Conservation (phyloP, 164 flowering plant species). For the Tetracentron sinense region DNA sequence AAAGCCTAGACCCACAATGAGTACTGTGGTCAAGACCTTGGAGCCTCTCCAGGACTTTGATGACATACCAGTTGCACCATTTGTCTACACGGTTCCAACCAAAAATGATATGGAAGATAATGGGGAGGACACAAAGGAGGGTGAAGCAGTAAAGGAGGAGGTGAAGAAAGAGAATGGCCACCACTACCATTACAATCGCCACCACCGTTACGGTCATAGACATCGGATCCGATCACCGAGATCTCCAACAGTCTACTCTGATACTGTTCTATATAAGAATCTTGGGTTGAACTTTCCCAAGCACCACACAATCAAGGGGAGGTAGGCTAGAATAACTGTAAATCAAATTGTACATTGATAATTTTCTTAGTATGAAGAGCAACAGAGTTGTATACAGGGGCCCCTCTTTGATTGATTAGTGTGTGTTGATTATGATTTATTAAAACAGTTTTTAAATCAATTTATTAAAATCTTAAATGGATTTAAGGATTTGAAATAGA, state of each 20-base stretch:
- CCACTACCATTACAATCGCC: not conserved
- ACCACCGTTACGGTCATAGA: not conserved
- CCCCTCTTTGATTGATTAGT: no score
- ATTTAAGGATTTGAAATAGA: no score
- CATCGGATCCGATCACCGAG: not conserved
- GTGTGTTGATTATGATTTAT: no score
- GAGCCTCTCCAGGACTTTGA: conserved; percentile 43
- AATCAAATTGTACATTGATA: not conserved
- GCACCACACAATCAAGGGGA: not conserved
- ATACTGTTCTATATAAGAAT: not conserved
- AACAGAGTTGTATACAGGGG: no score
- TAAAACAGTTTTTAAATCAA: no score
- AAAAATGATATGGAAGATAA: conserved; percentile 8
- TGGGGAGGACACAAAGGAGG: not conserved
- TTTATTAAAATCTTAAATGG: no score
- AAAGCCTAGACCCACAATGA: conserved; percentile 53
- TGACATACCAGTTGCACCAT: conserved; percentile 40
- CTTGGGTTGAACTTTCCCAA: not conserved
- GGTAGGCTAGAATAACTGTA: not conserved
- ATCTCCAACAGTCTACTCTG: conserved; percentile 9
- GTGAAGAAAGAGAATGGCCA: not conserved
- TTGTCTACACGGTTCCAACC: conserved; percentile 43
- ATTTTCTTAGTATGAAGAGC: no score
- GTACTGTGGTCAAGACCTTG: conserved; percentile 38
- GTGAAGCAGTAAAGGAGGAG: not conserved